phyloP scores from a whole-genome alignment of 2,329 filamentous ascomycete species.

The Thielaviopsis musarum region DNA sequence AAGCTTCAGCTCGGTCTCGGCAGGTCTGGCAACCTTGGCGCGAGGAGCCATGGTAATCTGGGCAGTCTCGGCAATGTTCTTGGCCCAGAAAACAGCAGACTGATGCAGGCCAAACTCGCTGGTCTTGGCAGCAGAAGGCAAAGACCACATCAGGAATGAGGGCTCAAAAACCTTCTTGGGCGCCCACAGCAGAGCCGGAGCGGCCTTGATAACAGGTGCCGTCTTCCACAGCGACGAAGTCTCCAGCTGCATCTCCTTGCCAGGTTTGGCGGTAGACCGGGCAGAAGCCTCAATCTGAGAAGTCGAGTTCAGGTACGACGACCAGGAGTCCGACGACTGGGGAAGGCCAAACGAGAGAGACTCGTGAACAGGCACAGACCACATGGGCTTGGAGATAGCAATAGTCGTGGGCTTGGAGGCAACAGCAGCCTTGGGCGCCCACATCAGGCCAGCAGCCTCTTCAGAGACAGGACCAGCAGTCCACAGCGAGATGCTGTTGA shows the following conservation, averaged over 20 bases:
- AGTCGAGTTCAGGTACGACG: background rate
- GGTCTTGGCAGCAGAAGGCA: background rate
- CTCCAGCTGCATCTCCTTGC: constrained; percentile 8
- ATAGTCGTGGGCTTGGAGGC: background rate
- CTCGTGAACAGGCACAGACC: background rate
- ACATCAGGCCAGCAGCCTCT: background rate
- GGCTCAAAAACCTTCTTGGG: background rate
- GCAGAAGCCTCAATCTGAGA: background rate
- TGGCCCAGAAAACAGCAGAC: constrained; percentile 11
- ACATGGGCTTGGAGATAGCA: background rate
- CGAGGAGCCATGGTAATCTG: background rate
- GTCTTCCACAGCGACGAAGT: constrained; percentile 20
- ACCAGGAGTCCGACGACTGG: background rate
- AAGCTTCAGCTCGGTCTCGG: constrained; percentile 2
- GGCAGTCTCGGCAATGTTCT: background rate
- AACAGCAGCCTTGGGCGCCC: background rate
- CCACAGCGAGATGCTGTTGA: constrained; percentile 1
- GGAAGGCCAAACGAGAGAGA: background rate
- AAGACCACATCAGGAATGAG: constrained; percentile 4
- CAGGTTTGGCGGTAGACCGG: background rate
- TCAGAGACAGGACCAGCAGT: background rate
- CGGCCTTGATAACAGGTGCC: constrained; percentile 11
- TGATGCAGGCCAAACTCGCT: constrained; percentile 6
- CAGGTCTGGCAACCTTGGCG: background rate
- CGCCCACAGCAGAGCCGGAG: constrained; percentile 1